Base-by-base conservation (phyloP, 208 protist genomes). In the Kentomonas sorsogonicus region DNA sequence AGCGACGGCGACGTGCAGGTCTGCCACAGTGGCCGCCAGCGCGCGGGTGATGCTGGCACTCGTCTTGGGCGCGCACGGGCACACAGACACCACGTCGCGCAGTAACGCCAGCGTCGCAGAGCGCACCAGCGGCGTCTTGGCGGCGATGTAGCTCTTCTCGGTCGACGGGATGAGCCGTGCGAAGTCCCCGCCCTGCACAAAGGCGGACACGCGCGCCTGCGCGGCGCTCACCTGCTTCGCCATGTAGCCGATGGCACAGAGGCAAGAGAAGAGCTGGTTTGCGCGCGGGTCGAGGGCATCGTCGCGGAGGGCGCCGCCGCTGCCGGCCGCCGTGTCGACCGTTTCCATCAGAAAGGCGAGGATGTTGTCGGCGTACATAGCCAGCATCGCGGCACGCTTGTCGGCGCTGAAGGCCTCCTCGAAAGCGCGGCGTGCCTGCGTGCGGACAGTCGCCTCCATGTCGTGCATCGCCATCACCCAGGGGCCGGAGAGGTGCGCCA, bases 391-490 rank as follows among this genome's bases (percentile, higher is more conserved):
- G 7, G 53, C 30, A 16, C 76, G 78, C 52, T 89, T 92, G 6
- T 91, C 83, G 1, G 60, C 41, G 0, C 39, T 45, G 38, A 91
- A 91, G 11, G 72, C 72, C 7, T 58, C 65, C n/a, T 90, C 71
- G 43, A 93, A 90, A 6, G 83, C 83, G 2, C 70, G 69, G 3
- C 44, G 23, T 0, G 85, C 83, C 31, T 77, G 74, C 6, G 57
- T 72, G 1, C 70, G 69, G 13, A 93, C 86, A 11, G 60, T 53
- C 1, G 47, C 7, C 53, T 90, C 89, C 72, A 86, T 90, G 50
- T 95, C 89, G 57, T 83, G 50, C 83, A 95, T 90, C 7, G 77
- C 76, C 66, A 77, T 75, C 38, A 93, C 63, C 89, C 89, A 95
- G 20, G 65, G 55, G 5, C 69, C 69, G 0, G 72, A 46, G 38